Percentiles rank a stretch among this genome's conserved stretches.
Conservation (phyloP, 768 basidiomycete genomes). For the Lactarius tabidus region DNA sequence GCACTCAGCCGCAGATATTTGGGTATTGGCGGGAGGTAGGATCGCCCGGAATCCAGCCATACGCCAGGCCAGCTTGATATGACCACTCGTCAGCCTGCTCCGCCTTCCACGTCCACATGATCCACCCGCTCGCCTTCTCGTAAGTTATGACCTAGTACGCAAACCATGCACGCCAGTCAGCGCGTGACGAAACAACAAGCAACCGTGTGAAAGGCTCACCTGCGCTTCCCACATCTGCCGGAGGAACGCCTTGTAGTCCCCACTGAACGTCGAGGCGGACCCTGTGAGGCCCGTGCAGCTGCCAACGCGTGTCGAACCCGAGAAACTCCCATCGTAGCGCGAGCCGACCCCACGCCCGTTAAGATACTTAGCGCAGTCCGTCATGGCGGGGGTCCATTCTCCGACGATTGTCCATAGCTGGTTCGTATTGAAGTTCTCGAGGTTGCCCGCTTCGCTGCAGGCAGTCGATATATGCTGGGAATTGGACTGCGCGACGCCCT, state of each 20-base stretch:
- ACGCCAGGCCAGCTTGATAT: conserved; percentile 71
- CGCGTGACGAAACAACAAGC: not conserved
- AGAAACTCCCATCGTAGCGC: conserved; percentile 51
- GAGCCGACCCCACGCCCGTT: conserved; percentile 76
- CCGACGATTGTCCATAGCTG: conserved; percentile 81
- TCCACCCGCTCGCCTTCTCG: conserved; percentile 66
- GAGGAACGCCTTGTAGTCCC: conserved; percentile 76
- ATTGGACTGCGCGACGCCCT: conserved; percentile 47
- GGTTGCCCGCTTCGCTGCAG: conserved; percentile 44
- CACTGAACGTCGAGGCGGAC: conserved; percentile 63
- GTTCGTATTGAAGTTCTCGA: conserved; percentile 41
- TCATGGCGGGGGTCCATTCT: conserved; percentile 78
- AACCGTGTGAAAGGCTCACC: conserved; percentile 31
- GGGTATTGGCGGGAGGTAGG: conserved; percentile 53
- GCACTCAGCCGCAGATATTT: conserved; percentile 48
- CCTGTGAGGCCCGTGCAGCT: conserved; percentile 76
- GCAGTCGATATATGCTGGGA: conserved; percentile 58
- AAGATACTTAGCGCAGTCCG: conserved; percentile 75
- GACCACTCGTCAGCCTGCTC: conserved; percentile 87
- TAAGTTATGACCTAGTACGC: conserved; percentile 48
- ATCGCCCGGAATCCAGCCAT: conserved; percentile 80
- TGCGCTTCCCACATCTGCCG: conserved; percentile 85
- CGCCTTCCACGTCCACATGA: conserved; percentile 83
- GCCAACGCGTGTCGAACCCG: conserved; percentile 65
- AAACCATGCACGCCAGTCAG: not conserved